Evolutionary conservation across 768 basidiomycete species (phyloP), one percentile per base, ranked within the genome.

Genomic region (Leccinum aurantiacum): DNA sequence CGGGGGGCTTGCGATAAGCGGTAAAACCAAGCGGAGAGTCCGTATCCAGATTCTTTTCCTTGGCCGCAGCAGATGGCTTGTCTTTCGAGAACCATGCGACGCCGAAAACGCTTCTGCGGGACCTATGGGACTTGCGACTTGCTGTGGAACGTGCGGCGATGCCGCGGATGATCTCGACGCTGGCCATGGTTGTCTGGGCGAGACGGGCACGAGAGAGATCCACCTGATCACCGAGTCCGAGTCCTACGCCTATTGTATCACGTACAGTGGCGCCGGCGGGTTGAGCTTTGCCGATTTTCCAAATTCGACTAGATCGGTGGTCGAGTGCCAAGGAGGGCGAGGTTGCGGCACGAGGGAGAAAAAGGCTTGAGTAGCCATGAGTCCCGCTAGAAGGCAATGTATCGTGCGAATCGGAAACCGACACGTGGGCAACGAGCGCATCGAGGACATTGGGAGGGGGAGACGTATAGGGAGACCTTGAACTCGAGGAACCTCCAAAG

Each of bases 121-220:
- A 61, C 41, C 52, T 73, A 31, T 57, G 59, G 1, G 63, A 58
- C 59, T 60, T 68, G 27, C 61, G 65, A 52, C 46, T 27, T n/a
- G 57, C 13, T 24, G 57, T 57, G 4, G 72, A 59, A 6, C 61
- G 63, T 67, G 65, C 57, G 67, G 80, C 58, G 67, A 78, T 59
- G 59, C 90, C 90, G 38, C 80, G 79, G 17, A 90, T 84, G 33
- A 92, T 83, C 67, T 92, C 90, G 46, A 96, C 85, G 54, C 86
- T 92, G 15, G 90, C 89, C 93, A 97, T 95, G 5, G 90, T 93
- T 6, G 87, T 88, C 70, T 92, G 90, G 7, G 93, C 93, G 11
- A 92, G 76, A 4, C 93, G 92, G 17, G 86, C 82, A 11, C 82
- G 80, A 2, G 90, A 87, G 47, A 93, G 76, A 73, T 96, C 91